Base-by-base conservation (phyloP, 768 basidiomycete genomes). In the Pulveroboletus sp. region DNA sequence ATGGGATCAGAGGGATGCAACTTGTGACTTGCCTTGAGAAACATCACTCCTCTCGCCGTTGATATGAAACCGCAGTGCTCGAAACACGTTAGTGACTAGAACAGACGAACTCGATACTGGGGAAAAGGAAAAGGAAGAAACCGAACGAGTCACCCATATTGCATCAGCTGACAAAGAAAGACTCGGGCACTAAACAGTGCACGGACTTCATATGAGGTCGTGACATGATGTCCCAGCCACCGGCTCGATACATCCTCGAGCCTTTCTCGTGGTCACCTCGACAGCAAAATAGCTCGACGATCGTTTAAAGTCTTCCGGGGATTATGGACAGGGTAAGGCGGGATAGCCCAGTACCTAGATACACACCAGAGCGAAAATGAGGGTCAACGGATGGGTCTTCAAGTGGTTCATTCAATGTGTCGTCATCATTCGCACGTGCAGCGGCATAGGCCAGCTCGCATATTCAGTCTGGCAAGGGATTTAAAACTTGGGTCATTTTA, bases 361-460 rank as follows among this genome's bases (percentile, higher is more conserved):
- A 83, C 23, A 97, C 93, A 40, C 97, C 97, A 0, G 88, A 86
- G 35, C 94, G 84, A 74, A 98, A 94, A 67, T 98, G 87, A 3
- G 69, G 62, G 65, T 98, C 95, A 48, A 97, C 82, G 5, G 75
- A 65, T 8, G 75, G 74, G 68, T 90, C 85, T 57, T 82, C 79
- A 0, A 78, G 72, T 4, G 42, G 46, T 5, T 21, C 47, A 38
- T 32, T 21, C 6, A 51, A 50, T 25, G 29, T 9, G 12, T 29
- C 19, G 11, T 49, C 31, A 19, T 45, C 45, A 20, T 65, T 23
- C 59, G 65, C 23, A 77, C 78, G 49, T 72, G 56, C 45, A 13
- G 55, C 45, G 24, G 55, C 33, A 38, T 66, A 66, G 19, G 60
- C 80, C 0, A 79, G 91, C 86, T 10, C 94, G 84, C 86, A 94